Conservation (phyloP, 345 rosid genomes). For the Reutealis trisperma region DNA sequence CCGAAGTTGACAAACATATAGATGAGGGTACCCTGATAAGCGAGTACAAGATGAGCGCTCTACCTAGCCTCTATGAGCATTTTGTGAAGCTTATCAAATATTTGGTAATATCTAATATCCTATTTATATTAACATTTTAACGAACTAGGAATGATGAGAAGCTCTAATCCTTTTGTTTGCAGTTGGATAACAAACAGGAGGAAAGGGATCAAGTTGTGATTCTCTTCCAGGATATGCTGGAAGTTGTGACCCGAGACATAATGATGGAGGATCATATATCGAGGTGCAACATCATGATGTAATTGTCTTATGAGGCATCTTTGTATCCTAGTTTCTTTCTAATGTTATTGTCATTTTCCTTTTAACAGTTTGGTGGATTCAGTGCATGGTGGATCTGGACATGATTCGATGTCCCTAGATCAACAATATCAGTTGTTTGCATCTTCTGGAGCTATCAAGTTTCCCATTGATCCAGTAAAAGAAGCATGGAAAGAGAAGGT, state of each 20-base stretch:
- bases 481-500: constrained; percentile 99
- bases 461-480: constrained; percentile 66
- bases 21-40: constrained; percentile 36
- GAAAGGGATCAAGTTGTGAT: constrained; percentile 89
- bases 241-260: constrained; percentile 89
- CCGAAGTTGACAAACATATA: constrained; percentile 61
- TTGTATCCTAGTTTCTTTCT: constrained; percentile 5
- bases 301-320: background rate
- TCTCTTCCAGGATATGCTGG: constrained; percentile 98
- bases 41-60: constrained; percentile 81
- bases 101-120: constrained; percentile 59
- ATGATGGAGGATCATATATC: constrained; percentile 72
- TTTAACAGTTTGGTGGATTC: constrained; percentile 68
- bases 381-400: constrained; percentile 65
- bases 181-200: constrained; percentile 70
- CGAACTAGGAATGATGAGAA: background rate
- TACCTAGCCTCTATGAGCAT: constrained; percentile 82
- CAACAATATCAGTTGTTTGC: constrained; percentile 80
- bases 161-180: constrained; percentile 28
- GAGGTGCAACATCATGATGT: constrained; percentile 37
- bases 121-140: background rate
- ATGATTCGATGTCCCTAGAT: constrained; percentile 67
- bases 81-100: constrained; percentile 78
- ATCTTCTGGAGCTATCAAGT: constrained; percentile 82
- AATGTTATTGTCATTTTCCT: constrained; percentile 11